phyloP scores from a whole-genome alignment of 371 early-diverging fungal species.

The Blastocladiella emersonii region DNA sequence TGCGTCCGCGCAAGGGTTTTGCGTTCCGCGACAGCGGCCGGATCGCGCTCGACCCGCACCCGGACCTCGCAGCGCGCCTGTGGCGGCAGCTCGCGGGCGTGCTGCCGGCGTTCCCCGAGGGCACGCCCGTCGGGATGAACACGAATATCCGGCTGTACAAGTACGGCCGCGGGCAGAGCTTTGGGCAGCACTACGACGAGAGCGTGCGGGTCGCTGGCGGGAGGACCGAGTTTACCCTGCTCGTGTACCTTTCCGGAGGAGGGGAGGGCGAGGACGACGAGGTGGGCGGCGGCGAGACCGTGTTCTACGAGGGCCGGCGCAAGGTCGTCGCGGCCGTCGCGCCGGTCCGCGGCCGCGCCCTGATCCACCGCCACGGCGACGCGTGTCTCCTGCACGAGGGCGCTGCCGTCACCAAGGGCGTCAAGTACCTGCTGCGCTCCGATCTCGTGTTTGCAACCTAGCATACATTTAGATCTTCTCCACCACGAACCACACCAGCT shows the following conservation, averaged over 20 bases:
- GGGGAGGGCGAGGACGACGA: not conserved
- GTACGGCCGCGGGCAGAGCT: not conserved
- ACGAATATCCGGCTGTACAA: not conserved
- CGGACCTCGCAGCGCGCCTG: not conserved
- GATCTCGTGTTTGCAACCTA: constrained; percentile 59
- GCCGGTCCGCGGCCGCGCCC: not conserved
- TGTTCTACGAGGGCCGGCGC: not conserved
- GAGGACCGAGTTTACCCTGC: not conserved
- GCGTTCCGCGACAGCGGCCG: not conserved
- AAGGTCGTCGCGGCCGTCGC: not conserved
- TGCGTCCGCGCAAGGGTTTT: not conserved
- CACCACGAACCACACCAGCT: not conserved
- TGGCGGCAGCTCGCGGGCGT: not conserved
- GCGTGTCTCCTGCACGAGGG: constrained; percentile 63
- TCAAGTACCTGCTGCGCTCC: constrained; percentile 56
- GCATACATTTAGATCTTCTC: not conserved
- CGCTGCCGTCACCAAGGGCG: constrained; percentile 40
- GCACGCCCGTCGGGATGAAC: not conserved
- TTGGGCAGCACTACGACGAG: not conserved
- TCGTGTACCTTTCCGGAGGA: not conserved
- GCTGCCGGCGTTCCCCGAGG: not conserved
- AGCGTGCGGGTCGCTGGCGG: not conserved
- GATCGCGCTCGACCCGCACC: not conserved
- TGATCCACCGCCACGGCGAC: constrained; percentile 61
- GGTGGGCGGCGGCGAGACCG: not conserved